These are phyloP conservation scores for Monocercomonoides exilis DNA, from an alignment of 78 protist genomes.

Conservation along the genomic window DNA sequence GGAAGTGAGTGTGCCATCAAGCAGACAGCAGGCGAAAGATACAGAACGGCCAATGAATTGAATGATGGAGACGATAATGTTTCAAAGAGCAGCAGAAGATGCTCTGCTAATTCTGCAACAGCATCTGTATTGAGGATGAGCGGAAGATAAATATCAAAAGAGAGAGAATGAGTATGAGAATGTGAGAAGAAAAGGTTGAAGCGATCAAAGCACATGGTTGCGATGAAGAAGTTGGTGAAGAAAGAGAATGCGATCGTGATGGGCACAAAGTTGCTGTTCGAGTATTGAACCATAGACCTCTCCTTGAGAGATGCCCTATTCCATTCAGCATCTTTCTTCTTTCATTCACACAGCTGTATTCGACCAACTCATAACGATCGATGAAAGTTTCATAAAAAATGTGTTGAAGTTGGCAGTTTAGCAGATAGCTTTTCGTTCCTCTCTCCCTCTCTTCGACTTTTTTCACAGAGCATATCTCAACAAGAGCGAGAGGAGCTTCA, in stretches of 20 bases:
- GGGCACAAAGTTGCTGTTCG: neutral
- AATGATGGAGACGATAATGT: neutral
- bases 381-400: neutral
- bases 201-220: too few species aligned
- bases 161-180: too few species aligned
- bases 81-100: neutral
- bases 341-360: neutral
- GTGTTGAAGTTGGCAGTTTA: neutral
- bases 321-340: neutral
- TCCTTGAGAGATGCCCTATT: neutral
- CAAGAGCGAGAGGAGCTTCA: neutral
- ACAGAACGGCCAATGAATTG: neutral
- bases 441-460: neutral
- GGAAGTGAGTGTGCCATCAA: neutral
- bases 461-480: neutral
- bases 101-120: too few species aligned
- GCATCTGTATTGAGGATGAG: too few species aligned
- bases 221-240: too few species aligned
- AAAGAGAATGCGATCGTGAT: too few species aligned
- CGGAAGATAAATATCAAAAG: too few species aligned
- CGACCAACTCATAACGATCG: neutral
- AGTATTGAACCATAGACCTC: neutral
- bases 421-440: neutral
- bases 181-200: too few species aligned
- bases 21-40: neutral